Base-by-base conservation (phyloP, 148 eudicot genomes). In the Chenopodium berlandieri region DNA sequence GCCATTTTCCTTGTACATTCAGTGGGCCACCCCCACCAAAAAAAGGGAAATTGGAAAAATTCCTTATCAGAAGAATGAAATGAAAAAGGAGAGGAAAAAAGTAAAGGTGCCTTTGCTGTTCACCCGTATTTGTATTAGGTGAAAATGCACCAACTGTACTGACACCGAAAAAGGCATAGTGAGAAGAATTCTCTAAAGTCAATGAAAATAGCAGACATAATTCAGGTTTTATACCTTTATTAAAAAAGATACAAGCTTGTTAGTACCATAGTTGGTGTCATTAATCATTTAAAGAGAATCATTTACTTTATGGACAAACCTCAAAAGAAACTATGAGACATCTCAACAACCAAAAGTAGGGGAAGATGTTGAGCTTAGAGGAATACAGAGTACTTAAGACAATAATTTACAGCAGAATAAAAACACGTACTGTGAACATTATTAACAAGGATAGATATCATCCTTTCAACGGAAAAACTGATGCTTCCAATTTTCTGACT, bases 401-500 rank as follows among this genome's bases (percentile, higher is more conserved):
- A 65, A 52, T 50, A 19, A 47, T 44, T 31, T 64, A 44, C 14
- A 34, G 14, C 34, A 71, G 30, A 81, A 30, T 74, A 79, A 66
- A 22, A 66, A 71, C 64, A 90, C 97, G 25, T 90, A 96, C 99
- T 89, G 87, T 94, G 98, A 78, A 92, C 91, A 88, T 96, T 96
- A 84, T 94, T 96, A 75, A 87, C 88, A 75, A 96, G 94, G 81
- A 94, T 88, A 71, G 97, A 91, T 81, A 92, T 88, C 90, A 96
- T 91, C 87, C 95, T 94, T 69, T 96, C 98, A 80, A 96, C 95
- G 12, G 97, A 89, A 84, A 96, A 96, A 84, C 88, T 92, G 76
- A 94, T 92, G 92, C 91, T 95, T 84, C 98, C 98, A 68, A 91
- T 86, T 86, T 88, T 96, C 79, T 91, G 99, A 87, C 77, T 88